phyloP scores from a whole-genome alignment of 305 asterid genomes.

The Solanum aculeatissimum region DNA sequence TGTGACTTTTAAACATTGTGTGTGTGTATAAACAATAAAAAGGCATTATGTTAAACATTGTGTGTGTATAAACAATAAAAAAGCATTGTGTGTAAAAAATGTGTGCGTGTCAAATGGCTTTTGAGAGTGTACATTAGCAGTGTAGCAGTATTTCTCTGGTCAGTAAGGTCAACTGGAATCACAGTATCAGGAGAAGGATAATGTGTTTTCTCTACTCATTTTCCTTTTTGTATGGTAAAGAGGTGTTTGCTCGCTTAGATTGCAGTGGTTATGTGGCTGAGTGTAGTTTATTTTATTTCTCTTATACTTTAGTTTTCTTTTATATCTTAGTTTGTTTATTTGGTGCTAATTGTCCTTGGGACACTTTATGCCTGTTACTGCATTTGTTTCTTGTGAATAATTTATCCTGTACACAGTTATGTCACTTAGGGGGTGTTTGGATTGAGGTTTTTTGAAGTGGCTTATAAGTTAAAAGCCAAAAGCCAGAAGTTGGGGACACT shows the following conservation, averaged over 20 bases:
- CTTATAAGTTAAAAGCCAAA: no score
- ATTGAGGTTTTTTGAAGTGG: no score
- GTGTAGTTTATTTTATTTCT: neutral
- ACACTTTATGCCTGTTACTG: neutral
- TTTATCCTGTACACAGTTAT: neutral
- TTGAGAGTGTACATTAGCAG: neutral
- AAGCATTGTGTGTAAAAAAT: neutral
- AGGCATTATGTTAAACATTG: neutral
- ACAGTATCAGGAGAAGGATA: neutral
- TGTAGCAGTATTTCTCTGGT: neutral
- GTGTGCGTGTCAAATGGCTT: neutral
- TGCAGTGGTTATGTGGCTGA: neutral
- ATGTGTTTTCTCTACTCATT: neutral
- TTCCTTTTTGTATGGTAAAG: neutral
- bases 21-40: neutral
- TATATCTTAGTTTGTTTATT: neutral
- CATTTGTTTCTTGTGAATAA: neutral
- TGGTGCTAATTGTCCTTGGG: neutral
- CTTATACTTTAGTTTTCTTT: neutral
- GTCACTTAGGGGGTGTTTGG: neutral
- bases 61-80: neutral
- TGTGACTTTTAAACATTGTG: neutral
- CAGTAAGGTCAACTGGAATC: neutral
- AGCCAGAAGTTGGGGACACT: no score
- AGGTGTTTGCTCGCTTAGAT: neutral